Evolutionary conservation across 441 rosid genomes (phyloP).

Genomic region (Aquilaria agallochum): DNA sequence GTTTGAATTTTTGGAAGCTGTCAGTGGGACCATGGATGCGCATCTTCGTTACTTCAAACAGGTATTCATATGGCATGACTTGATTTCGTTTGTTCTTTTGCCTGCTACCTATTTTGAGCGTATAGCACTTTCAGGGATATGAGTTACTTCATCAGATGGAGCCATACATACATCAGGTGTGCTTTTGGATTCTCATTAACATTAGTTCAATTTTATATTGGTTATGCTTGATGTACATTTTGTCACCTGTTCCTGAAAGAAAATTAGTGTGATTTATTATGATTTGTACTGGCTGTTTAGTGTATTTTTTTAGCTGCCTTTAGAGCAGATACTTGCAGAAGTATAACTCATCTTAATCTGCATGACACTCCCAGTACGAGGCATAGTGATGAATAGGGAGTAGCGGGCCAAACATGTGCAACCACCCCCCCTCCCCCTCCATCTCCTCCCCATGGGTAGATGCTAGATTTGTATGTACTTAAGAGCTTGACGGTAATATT

Average conservation of each 20-base stretch:
- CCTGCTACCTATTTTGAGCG: slow-evolving; percentile 17
- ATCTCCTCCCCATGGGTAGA: too few species aligned
- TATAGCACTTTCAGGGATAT: slow-evolving; percentile 63
- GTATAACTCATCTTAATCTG: too few species aligned
- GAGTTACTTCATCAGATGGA: slow-evolving; percentile 99
- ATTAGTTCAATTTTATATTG: neutral
- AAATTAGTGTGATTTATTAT: too few species aligned
- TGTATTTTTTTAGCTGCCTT: too few species aligned
- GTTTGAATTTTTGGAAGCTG: slow-evolving; percentile 98
- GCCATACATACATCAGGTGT: slow-evolving; percentile 96
- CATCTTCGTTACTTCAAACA: slow-evolving; percentile 99
- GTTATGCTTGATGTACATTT: neutral
- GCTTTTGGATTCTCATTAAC: slow-evolving; percentile 10
- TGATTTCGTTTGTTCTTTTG: slow-evolving; percentile 5
- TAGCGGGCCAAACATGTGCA: too few species aligned
- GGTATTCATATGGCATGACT: slow-evolving; percentile 28
- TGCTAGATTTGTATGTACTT: too few species aligned
- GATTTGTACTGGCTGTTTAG: too few species aligned
- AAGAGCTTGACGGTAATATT: too few species aligned
- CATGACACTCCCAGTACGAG: too few species aligned
- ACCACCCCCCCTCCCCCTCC: too few species aligned
- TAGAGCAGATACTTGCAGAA: too few species aligned
- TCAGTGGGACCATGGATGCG: slow-evolving; percentile 99
- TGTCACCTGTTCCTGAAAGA: neutral
- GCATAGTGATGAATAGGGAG: too few species aligned